Base-by-base conservation (phyloP, 495 filamentous ascomycete genomes). In the Aspergillus cavernicola region DNA sequence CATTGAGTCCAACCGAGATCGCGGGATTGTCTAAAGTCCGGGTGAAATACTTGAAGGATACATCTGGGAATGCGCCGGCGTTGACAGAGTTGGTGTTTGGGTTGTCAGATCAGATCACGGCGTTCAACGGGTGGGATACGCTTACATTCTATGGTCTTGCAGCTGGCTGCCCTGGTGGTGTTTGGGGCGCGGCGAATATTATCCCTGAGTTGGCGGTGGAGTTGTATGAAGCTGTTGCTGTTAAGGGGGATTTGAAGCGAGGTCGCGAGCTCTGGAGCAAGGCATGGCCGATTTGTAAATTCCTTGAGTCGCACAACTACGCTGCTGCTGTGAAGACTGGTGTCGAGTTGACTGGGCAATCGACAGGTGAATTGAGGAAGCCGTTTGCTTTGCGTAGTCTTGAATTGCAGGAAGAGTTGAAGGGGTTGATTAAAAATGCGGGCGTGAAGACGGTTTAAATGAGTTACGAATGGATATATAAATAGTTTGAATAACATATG, bases 121-220 rank as follows among this genome's bases (percentile, higher is more conserved):
- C 65, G 2, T 65, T 71, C 31, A 71, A 71, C 24, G 68, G 68
- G 0, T 71, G 68, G 68, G 68, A 71, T 58, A 69, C 63, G 8
- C 48, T 71, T 15, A 71, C 65, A 5, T 71, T 71, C 52, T 71
- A 69, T 42, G 68, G 68, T 10, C 50, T 71, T 32, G 64, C 63
- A 6, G 61, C 68, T 18, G 68, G 68, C 0, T 53, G 61, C 2
- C 57, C 51, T 0, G 68, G 68, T 22, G 61, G 55, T 19, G 59
- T 71, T 9, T 71, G 68, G 68, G 68, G 68, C 12, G 68, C 68
- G 5, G 63, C 66, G 6, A 71, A 71, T 29, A 57, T 71, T 22
- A 68, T 71, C 15, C 68, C 68, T 2, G 68, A 71, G 59, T 24
- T 69, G 52, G 61, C 65, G 15, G 64, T 68, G 32, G 63, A 66